Percentiles rank a stretch among this genome's conserved stretches.
Evolutionary conservation across 805 yeast genomes (phyloP).

Genomic region (Zygosaccharomyces bisporus): DNA sequence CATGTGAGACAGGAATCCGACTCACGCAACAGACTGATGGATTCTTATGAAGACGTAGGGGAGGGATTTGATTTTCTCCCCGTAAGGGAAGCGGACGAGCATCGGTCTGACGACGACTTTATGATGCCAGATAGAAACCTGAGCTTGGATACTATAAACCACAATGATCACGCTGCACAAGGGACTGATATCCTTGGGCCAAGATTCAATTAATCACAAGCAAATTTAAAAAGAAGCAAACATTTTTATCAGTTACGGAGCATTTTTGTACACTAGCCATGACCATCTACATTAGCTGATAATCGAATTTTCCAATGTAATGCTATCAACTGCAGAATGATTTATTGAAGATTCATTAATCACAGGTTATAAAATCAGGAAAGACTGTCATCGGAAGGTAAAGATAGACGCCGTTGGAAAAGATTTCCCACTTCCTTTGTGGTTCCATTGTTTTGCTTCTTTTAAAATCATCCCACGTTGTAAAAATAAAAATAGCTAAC

Average conservation of each 20-base stretch:
- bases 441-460: neutral
- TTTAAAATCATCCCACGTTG: neutral
- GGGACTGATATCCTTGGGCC: conserved; percentile 17
- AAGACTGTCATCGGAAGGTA: neutral
- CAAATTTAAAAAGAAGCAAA: neutral
- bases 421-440: neutral
- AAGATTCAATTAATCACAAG: conserved; percentile 2
- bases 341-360: neutral
- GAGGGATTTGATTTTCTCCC: conserved; percentile 14
- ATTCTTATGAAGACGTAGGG: conserved; percentile 22
- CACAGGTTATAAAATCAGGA: neutral
- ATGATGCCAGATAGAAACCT: conserved; percentile 21
- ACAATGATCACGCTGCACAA: conserved; percentile 14
- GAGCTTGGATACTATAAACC: conserved; percentile 21
- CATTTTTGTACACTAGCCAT: neutral
- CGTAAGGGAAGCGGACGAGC: neutral
- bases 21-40: conserved; percentile 31
- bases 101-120: conserved; percentile 1
- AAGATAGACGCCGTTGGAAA: neutral
- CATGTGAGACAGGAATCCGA: conserved; percentile 31
- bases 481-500: conserved; percentile 1
- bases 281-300: neutral
- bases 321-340: neutral
- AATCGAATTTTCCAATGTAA: neutral
- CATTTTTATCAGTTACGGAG: neutral